Base-by-base conservation (phyloP, 1,284 basidiomycete species). In the Ceratobasidium sp. region DNA sequence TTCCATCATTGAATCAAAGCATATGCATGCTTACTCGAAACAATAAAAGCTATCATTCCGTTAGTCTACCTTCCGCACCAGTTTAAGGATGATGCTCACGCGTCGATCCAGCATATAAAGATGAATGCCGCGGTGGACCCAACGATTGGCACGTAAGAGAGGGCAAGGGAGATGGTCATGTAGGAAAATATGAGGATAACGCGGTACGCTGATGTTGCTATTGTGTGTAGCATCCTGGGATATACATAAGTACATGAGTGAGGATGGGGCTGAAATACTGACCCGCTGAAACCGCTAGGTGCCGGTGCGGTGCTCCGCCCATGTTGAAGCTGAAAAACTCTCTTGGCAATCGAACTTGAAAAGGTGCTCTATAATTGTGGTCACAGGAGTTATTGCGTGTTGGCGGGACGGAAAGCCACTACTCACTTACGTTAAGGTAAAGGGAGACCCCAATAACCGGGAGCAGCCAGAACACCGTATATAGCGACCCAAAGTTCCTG, bases 51-150 rank as follows among this genome's bases (percentile, higher is more conserved):
- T 93, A 74, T 72, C 32, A 53, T 52, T 40, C 70, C 34, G 42
- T 53, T 69, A 70, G 29, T 40, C 31, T 50, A 7, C 31, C 17
- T 25, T 47, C 47, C 29, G 40, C 10, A 71, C 49, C 29, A 57
- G 67, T 42, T 42, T 53, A 57, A 35, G 38, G 15, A 62, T 47
- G 45, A 57, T 55, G 88, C 90, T 83, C 77, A 93, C 91, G 91
- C 83, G 76, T 93, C 88, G 52, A 93, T 84, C 88, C 92, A 92
- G 75, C 90, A 93, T 60, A 92, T 79, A 75, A 92, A 93, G 10
- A 85, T 77, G 74, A 92, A 90, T 25, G 86, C 85, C 2, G 83
- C 76, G 1, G 80, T 71, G 0, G 84, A 80, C 3, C 92, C 92
- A 8, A 88, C 77, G 58, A 84, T 80, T 1, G 92, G 92, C 17